Percentiles rank a stretch among this genome's conserved stretches.
phyloP scores from a whole-genome alignment of 2,329 filamentous ascomycete genomes.

The Alternaria sp. region DNA sequence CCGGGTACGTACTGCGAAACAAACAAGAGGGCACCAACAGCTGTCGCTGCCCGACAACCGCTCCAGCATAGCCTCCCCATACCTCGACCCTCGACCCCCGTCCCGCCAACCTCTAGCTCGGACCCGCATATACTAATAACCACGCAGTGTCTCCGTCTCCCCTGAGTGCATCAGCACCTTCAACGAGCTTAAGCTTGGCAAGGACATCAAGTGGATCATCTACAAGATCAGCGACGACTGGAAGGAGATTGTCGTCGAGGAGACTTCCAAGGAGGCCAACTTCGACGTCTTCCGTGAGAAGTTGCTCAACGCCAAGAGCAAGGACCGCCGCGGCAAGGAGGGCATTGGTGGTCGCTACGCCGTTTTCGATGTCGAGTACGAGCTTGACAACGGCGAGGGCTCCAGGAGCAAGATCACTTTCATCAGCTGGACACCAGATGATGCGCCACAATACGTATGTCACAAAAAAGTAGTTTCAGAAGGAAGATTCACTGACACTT shows the following conservation, averaged over 20 bases:
- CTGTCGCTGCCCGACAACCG: slow-evolving; percentile 20
- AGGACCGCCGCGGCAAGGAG: slow-evolving; percentile 69
- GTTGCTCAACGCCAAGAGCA: slow-evolving; percentile 76
- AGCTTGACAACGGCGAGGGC: slow-evolving; percentile 75
- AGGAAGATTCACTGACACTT: slow-evolving; percentile 18
- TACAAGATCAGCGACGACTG: slow-evolving; percentile 86
- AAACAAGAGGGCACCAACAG: slow-evolving; percentile 24
- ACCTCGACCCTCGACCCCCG: slow-evolving; percentile 9
- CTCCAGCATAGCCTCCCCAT: slow-evolving; percentile 14
- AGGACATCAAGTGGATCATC: slow-evolving; percentile 82
- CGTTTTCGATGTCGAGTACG: slow-evolving; percentile 85
- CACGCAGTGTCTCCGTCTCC: slow-evolving; percentile 71
- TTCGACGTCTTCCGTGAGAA: slow-evolving; percentile 79
- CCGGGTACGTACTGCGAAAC: slow-evolving; percentile 50
- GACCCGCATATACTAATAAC: slow-evolving; percentile 23
- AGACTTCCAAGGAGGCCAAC: slow-evolving; percentile 71
- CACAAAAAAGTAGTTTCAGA: not conserved
- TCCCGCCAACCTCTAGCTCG: slow-evolving; percentile 1
- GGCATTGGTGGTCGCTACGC: slow-evolving; percentile 77
- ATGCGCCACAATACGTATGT: slow-evolving; percentile 78
- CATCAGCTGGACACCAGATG: slow-evolving; percentile 58
- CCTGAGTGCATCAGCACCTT: slow-evolving; percentile 74
- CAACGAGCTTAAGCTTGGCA: slow-evolving; percentile 84
- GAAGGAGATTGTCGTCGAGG: slow-evolving; percentile 83
- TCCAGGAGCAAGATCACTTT: slow-evolving; percentile 64